Evolutionary conservation across 1,284 basidiomycete species (phyloP).

Genomic region (Sanghuangporus sanghuang): DNA sequence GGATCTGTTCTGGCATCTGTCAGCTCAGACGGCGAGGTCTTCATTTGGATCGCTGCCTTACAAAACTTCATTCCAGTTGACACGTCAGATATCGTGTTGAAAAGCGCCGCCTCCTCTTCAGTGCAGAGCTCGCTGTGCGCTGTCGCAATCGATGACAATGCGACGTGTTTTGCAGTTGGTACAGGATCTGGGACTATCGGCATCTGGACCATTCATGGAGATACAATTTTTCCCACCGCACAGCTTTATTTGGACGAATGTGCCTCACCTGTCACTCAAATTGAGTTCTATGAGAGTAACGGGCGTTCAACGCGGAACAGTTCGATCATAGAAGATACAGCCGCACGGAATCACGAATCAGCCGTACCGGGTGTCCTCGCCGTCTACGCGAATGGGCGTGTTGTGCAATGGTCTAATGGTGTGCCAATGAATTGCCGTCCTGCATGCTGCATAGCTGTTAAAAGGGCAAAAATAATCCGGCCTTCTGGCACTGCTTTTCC

Average conservation of each 20-base stretch:
- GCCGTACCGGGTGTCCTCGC: conserved; percentile 37
- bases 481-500: conserved; percentile 40
- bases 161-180: conserved; percentile 56
- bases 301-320: neutral
- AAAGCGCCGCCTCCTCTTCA: conserved; percentile 42
- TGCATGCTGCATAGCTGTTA: neutral
- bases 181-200: conserved; percentile 57
- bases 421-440: neutral
- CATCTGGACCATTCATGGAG: conserved; percentile 47
- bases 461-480: conserved; percentile 37
- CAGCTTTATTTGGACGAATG: conserved; percentile 41
- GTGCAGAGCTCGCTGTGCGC: conserved; percentile 47
- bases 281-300: neutral
- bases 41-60: conserved; percentile 53
- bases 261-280: conserved; percentile 36
- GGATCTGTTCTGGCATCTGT: conserved; percentile 63
- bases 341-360: conserved; percentile 10
- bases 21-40: conserved; percentile 73
- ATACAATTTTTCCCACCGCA: conserved; percentile 35
- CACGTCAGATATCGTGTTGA: conserved; percentile 43
- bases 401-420: conserved; percentile 42
- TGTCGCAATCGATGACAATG: conserved; percentile 52
- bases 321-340: neutral
- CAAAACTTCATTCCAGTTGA: conserved; percentile 45
- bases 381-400: conserved; percentile 50